Percentiles rank a stretch among this genome's conserved stretches.
These are phyloP conservation scores for Alternaria dauci DNA, from an alignment of 2,329 filamentous ascomycete genomes.

Conservation along the genomic window DNA sequence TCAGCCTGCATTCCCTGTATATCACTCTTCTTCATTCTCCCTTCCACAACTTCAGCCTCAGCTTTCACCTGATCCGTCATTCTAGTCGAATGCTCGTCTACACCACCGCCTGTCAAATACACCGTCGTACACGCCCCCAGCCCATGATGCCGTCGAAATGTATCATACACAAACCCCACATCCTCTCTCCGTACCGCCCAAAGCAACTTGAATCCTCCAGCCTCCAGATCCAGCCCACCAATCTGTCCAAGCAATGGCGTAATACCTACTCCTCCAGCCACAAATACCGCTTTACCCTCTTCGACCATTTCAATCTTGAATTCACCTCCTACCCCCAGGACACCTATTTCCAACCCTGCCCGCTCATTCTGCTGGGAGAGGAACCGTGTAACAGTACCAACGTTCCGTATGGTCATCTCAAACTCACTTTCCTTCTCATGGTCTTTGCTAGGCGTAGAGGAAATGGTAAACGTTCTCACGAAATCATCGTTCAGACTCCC, in stretches of 20 bases:
- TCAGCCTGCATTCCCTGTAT: conserved; percentile 43
- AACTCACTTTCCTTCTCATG: conserved; percentile 58
- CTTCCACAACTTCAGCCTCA: conserved; percentile 49
- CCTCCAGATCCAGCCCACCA: conserved; percentile 29
- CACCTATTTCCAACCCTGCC: conserved; percentile 67
- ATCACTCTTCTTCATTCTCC: conserved; percentile 61
- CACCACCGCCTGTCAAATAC: conserved; percentile 67
- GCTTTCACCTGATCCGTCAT: conserved; percentile 42
- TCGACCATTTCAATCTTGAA: conserved; percentile 58
- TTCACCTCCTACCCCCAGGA: conserved; percentile 77
- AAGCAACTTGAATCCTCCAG: conserved; percentile 62
- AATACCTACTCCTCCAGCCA: conserved; percentile 83
- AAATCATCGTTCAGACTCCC: conserved; percentile 84
- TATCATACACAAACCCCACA: conserved; percentile 67
- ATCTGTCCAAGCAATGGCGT: conserved; percentile 80
- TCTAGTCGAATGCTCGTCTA: conserved; percentile 32
- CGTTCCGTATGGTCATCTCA: conserved; percentile 75
- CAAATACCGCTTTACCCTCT: conserved; percentile 61
- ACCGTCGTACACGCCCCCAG: conserved; percentile 64
- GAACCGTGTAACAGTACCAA: conserved; percentile 73
- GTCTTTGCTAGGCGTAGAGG: conserved; percentile 59
- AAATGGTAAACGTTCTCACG: conserved; percentile 83
- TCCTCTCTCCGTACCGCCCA: conserved; percentile 74
- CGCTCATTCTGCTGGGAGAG: conserved; percentile 67
- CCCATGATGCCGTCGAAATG: conserved; percentile 61